Evolutionary conservation across 2,329 filamentous ascomycete genomes (phyloP), one percentile per base, ranked within the genome.

Genomic region (Cladorrhinum sp.): DNA sequence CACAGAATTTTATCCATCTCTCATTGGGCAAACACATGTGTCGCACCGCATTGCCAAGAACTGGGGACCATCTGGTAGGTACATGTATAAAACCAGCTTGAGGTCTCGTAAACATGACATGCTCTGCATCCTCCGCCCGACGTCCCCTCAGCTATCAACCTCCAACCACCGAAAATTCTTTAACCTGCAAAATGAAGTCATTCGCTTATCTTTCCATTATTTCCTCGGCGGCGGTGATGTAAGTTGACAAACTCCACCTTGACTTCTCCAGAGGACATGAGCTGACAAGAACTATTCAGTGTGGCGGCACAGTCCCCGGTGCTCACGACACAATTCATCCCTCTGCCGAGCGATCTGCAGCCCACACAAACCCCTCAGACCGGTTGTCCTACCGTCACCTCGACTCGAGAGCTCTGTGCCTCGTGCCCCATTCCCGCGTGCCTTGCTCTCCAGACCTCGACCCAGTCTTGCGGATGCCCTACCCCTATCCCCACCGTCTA

Each of bases 381-480:
- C 3, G 61, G 61, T 5, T 76, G 74, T n/a, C 74, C 74, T 20
- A 75, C 74, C 9, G 70, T 74, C 4, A 75, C 73, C 1, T 56
- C 66, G 7, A 72, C 70, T 6, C 48, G 62, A 2, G 68, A 69
- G 8, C 59, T 69, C n/a, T 77, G 75, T 66, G 68, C 70, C 12
- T 74, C 72, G 1, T 77, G 75, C 61, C 50, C 69, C 1, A 61
- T 69, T 22, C 71, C 69, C 10, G 53, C 67, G 57, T 76, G 75
- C 52, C 57, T 75, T 38, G 62, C 27, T 1, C 24, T 72, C 20
- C 63, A 65, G 25, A 75, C 73, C 4, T 55, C 76, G 18, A 72
- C 67, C 20, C 71, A 70, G 9, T 66, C 66, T 2, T 73, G 72
- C 58, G 72, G 71, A 25, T 77, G 75, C 51, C 72, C 72, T 1